A percentile compares a stretch with the other conserved stretches of the same genome.
phyloP scores from a whole-genome alignment of 2,329 filamentous ascomycete genomes.

The Nigrospora sphaerica region DNA sequence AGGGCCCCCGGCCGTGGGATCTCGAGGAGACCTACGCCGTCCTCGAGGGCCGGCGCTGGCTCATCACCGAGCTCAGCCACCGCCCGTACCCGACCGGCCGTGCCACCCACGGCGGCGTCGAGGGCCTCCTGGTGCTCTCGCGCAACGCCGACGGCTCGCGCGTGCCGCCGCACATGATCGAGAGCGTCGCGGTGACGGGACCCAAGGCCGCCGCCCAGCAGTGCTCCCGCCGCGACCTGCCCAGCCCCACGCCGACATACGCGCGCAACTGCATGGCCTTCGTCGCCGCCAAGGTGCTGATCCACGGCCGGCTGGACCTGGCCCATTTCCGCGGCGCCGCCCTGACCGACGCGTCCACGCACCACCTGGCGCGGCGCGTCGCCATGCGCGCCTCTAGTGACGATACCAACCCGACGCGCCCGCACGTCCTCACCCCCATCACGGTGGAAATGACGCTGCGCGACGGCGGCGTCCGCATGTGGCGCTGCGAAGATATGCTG shows the following conservation, averaged over 20 bases:
- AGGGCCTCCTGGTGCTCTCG: slow-evolving; percentile 3
- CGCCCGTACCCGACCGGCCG: slow-evolving; percentile 4
- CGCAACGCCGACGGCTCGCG: neutral
- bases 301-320: slow-evolving; percentile 2
- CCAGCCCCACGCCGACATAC: slow-evolving; percentile 3
- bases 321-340: slow-evolving; percentile 5
- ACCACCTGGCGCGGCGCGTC: slow-evolving; percentile 2
- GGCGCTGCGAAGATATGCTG: slow-evolving; percentile 6
- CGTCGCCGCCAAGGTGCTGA: slow-evolving; percentile 3
- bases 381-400: neutral
- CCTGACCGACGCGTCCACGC: neutral
- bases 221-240: slow-evolving; percentile 1
- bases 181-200: slow-evolving; percentile 35
- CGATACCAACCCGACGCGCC: neutral
- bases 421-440: slow-evolving; percentile 2
- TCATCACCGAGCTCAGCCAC: slow-evolving; percentile 4
- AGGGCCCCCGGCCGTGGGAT: slow-evolving; percentile 3
- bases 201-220: slow-evolving; percentile 1
- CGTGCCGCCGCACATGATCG: slow-evolving; percentile 46
- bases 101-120: slow-evolving; percentile 5
- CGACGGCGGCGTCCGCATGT: neutral
- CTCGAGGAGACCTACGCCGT: neutral
- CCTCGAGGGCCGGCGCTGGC: slow-evolving; percentile 2
- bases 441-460: slow-evolving; percentile 3
- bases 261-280: slow-evolving; percentile 5